phyloP scores from a whole-genome alignment of 2,329 filamentous ascomycete species.

The Spiromastix sp. region DNA sequence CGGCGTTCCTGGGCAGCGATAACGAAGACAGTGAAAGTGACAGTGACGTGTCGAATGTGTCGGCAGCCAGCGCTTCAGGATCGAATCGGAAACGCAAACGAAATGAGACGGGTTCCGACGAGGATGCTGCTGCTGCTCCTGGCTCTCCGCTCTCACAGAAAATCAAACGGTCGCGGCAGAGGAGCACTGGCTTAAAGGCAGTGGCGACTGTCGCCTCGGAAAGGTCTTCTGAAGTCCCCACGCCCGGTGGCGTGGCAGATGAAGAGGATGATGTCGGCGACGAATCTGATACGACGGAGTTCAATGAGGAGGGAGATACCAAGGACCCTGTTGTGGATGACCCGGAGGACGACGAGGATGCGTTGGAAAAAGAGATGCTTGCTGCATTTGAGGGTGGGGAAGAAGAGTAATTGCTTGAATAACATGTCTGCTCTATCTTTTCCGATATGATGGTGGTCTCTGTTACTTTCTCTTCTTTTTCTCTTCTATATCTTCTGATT shows the following conservation, averaged over 20 bases:
- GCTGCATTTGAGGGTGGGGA: slow-evolving; percentile 44
- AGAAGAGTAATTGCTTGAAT: slow-evolving; percentile 17
- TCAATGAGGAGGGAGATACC: slow-evolving; percentile 5
- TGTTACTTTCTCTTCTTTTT: neutral
- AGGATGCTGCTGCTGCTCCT: slow-evolving; percentile 15
- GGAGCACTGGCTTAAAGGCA: slow-evolving; percentile 28
- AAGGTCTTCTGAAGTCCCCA: slow-evolving; percentile 7
- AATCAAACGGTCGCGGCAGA: slow-evolving; percentile 32
- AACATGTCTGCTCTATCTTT: neutral
- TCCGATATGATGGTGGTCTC: neutral
- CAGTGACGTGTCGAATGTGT: slow-evolving; percentile 12
- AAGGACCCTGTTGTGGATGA: slow-evolving; percentile 6
- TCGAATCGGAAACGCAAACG: slow-evolving; percentile 21
- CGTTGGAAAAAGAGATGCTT: slow-evolving; percentile 45
- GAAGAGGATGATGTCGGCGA: slow-evolving; percentile 19
- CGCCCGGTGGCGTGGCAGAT: slow-evolving; percentile 26
- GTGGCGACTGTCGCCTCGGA: slow-evolving; percentile 21
- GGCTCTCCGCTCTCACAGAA: slow-evolving; percentile 28
- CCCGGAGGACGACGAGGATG: slow-evolving; percentile 31
- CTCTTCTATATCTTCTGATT: neutral
- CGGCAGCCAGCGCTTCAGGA: slow-evolving; percentile 20
- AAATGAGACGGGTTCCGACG: slow-evolving; percentile 19
- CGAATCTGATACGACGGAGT: slow-evolving; percentile 12
- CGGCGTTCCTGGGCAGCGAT: slow-evolving; percentile 51
- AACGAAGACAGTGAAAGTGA: slow-evolving; percentile 28